These are phyloP conservation scores for Myrmaecium sp. DNA, from an alignment of 2,329 filamentous ascomycete genomes.

Conservation along the genomic window DNA sequence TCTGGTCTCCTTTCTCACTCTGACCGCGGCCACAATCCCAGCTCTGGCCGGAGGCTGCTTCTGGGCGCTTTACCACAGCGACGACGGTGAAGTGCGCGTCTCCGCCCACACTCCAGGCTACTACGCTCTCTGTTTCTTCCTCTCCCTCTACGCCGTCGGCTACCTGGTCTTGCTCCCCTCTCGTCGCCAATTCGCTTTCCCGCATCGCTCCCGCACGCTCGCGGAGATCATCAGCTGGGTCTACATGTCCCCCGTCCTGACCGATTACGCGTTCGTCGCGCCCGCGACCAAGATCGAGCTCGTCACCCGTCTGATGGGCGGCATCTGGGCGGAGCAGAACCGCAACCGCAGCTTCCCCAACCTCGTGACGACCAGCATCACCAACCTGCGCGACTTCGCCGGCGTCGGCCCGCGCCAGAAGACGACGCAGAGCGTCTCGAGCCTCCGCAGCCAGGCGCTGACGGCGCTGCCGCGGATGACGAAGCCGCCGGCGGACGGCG, in stretches of 20 bases:
- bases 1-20: constrained; percentile 39
- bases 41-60: constrained; percentile 54
- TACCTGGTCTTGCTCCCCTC: constrained; percentile 41
- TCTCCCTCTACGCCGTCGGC: constrained; percentile 51
- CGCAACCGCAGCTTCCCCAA: constrained; percentile 12
- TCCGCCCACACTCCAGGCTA: constrained; percentile 58
- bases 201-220: constrained; percentile 55
- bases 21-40: constrained; percentile 45
- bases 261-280: constrained; percentile 56
- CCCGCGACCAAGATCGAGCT: constrained; percentile 52
- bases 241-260: constrained; percentile 52
- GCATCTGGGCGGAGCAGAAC: constrained; percentile 29
- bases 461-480: not conserved
- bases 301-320: constrained; percentile 47
- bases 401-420: constrained; percentile 4
- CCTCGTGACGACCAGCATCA: constrained; percentile 12
- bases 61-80: constrained; percentile 47
- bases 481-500: not conserved
- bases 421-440: not conserved
- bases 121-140: constrained; percentile 54
- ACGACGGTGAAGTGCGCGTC: constrained; percentile 25
- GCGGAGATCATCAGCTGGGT: constrained; percentile 66
- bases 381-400: constrained; percentile 8
- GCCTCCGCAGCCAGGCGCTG: not conserved
- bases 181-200: constrained; percentile 46